These are phyloP conservation scores for Colletotrichum sp. DNA, from an alignment of 2,329 filamentous ascomycete genomes.

Conservation along the genomic window DNA sequence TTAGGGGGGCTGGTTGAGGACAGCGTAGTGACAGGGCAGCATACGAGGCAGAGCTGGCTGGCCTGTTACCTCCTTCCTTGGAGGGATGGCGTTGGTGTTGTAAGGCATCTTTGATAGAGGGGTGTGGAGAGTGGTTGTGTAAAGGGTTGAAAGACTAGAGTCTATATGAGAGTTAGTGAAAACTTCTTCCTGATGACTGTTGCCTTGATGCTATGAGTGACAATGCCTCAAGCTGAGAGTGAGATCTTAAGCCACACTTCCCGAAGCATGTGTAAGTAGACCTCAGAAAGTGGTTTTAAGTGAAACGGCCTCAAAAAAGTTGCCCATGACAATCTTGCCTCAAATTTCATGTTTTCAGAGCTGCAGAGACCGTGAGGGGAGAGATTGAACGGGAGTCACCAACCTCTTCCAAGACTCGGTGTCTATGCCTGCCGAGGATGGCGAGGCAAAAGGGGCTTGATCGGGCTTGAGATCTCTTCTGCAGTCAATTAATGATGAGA, in stretches of 20 bases:
- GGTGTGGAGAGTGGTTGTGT: background rate
- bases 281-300: background rate
- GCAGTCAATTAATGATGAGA: background rate
- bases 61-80: constrained; percentile 81
- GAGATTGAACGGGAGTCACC: background rate
- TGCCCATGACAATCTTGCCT: background rate
- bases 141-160: background rate
- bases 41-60: constrained; percentile 83
- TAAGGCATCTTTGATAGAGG: constrained; percentile 72
- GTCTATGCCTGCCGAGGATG: background rate
- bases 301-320: background rate
- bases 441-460: background rate
- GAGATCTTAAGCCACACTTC: background rate
- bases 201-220: background rate
- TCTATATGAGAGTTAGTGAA: background rate
- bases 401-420: background rate
- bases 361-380: background rate
- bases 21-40: constrained; percentile 29
- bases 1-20: background rate
- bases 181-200: background rate
- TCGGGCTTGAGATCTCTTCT: background rate
- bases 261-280: background rate
- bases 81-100: constrained; percentile 84
- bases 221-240: background rate
- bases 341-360: background rate